Conservation (phyloP, 345 rosid species). For the Moricandia arvensis region DNA sequence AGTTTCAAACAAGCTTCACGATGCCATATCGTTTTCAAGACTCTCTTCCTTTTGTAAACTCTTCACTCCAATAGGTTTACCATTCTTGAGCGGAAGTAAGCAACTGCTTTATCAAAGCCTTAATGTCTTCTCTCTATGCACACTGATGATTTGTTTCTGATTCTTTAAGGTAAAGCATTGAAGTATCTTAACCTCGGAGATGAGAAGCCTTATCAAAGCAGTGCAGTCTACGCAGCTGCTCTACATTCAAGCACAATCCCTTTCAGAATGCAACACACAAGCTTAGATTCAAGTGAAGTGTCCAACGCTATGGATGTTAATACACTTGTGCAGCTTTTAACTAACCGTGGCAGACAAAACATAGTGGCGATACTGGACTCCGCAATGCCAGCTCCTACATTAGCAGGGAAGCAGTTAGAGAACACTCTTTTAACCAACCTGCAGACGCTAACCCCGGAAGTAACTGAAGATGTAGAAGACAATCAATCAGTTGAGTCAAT, state of each 20-base stretch:
- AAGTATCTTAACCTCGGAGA: conserved; percentile 49
- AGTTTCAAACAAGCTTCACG: conserved; percentile 64
- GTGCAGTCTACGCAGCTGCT: conserved; percentile 89
- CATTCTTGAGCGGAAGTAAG: conserved; percentile 64
- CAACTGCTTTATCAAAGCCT: too few species aligned
- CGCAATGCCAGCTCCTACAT: conserved; percentile 60
- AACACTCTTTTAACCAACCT: conserved; percentile 48
- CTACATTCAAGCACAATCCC: conserved; percentile 72
- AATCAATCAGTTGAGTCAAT: conserved; percentile 59
- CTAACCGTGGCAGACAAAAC: conserved; percentile 71
- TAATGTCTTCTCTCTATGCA: too few species aligned
- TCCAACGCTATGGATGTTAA: conserved; percentile 62
- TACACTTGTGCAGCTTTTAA: conserved; percentile 54
- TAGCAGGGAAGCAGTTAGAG: conserved; percentile 44
- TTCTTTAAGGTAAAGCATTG: too few species aligned
- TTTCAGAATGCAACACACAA: conserved; percentile 58
- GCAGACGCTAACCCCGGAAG: conserved; percentile 69
- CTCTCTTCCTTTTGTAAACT: conserved; percentile 65
- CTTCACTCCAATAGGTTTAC: conserved; percentile 83
- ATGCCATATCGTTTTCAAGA: conserved; percentile 77
- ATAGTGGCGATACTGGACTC: conserved; percentile 61
- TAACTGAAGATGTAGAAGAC: conserved; percentile 62
- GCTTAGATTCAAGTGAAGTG: conserved; percentile 48
- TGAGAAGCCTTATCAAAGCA: conserved; percentile 72
- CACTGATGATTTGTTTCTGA: too few species aligned